Conservation (phyloP, 164 flowering plant species). For the Magnolia kwangsiensis region DNA sequence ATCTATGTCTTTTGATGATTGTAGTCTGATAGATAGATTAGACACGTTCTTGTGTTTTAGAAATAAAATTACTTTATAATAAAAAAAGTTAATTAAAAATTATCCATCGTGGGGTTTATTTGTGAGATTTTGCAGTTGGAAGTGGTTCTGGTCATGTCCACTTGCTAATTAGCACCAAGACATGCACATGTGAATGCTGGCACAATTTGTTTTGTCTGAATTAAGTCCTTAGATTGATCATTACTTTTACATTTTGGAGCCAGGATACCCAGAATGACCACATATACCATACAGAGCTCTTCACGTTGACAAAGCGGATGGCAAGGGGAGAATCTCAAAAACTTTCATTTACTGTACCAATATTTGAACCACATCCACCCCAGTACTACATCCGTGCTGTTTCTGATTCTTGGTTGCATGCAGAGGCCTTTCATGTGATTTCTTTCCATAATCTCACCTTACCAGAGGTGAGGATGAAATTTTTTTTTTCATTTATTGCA, state of each 20-base stretch:
- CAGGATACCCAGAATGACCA: constrained; percentile 97
- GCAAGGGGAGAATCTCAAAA: constrained; percentile 84
- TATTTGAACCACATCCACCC: constrained; percentile 99
- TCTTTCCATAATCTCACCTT: constrained; percentile 83
- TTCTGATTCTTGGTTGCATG: constrained; percentile 94
- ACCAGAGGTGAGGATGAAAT: constrained; percentile 76
- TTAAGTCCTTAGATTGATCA: constrained; percentile 1
- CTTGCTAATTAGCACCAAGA: background rate
- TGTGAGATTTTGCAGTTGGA: background rate
- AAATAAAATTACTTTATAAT: no score
- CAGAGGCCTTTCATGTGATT: constrained; percentile 80
- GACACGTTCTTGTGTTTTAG: no score
- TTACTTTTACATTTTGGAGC: constrained; percentile 13
- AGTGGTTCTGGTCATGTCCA: background rate
- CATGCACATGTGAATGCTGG: background rate
- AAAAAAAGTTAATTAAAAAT: background rate
- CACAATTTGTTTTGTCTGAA: background rate
- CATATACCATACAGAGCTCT: constrained; percentile 94
- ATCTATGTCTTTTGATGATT: no score
- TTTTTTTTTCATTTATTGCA: background rate
- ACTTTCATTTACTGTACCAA: constrained; percentile 90
- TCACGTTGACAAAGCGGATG: constrained; percentile 76
- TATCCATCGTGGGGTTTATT: background rate
- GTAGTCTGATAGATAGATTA: no score
- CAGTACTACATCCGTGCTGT: constrained; percentile 91